phyloP scores from a whole-genome alignment of 2,329 filamentous ascomycete species.

The Blastomyces parvus region DNA sequence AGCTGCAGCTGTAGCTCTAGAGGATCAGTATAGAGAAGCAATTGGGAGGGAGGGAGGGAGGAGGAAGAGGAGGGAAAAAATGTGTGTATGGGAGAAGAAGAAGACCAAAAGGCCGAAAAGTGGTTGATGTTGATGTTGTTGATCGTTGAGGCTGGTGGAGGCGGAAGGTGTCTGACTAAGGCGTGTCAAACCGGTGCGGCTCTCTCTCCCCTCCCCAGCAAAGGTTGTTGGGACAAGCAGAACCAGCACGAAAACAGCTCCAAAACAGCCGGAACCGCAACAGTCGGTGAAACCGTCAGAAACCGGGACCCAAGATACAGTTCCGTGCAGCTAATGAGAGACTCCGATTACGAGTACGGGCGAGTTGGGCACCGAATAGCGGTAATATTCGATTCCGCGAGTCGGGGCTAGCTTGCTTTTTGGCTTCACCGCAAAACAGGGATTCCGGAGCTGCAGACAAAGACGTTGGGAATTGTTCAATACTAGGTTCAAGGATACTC shows the following conservation, averaged over 20 bases:
- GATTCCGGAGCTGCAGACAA: neutral
- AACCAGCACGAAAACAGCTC: neutral
- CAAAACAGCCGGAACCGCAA: neutral
- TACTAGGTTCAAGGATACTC: no score
- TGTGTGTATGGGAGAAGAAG: no score
- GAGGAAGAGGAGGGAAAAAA: neutral
- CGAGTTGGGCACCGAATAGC: neutral
- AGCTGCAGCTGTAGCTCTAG: neutral
- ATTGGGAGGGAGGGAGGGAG: neutral
- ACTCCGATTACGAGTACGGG: neutral
- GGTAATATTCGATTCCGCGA: neutral
- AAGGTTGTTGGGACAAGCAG: neutral
- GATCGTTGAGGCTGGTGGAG: neutral
- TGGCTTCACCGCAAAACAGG: neutral
- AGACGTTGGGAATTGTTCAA: neutral
- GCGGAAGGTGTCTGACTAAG: neutral
- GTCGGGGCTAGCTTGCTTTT: neutral
- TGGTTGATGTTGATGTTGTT: neutral
- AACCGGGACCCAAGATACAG: neutral
- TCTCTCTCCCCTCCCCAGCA: no score
- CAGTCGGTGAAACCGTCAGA: neutral
- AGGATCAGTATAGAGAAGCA: conserved; percentile 12
- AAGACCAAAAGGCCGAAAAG: neutral
- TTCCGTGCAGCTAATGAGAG: neutral
- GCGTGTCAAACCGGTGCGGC: neutral